phyloP scores from a whole-genome alignment of 768 basidiomycete genomes.

The Pulveroboletus sp. region DNA sequence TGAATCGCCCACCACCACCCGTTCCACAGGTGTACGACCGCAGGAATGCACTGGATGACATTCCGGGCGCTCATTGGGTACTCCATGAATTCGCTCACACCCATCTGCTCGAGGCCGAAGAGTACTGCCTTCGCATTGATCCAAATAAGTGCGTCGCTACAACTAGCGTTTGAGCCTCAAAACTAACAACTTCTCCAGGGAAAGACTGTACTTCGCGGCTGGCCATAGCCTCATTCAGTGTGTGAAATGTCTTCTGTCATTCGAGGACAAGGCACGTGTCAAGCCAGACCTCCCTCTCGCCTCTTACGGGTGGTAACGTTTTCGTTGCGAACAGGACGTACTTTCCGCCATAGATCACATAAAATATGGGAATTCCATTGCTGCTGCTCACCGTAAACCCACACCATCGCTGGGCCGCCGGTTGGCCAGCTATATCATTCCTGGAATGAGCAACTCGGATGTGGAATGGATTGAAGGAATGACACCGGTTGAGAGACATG shows the following conservation, averaged over 20 bases:
- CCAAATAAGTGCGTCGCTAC: constrained; percentile 26
- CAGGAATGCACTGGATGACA: constrained; percentile 51
- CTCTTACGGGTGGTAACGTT: background rate
- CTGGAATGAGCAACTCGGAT: constrained; percentile 49
- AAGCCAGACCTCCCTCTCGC: too few species aligned
- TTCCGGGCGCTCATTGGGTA: constrained; percentile 59
- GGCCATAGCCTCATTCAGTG: constrained; percentile 86
- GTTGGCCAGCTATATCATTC: constrained; percentile 57
- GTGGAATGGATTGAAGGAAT: constrained; percentile 65
- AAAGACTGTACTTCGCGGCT: constrained; percentile 79
- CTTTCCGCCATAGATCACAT: constrained; percentile 71
- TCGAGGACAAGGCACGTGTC: constrained; percentile 69
- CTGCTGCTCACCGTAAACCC: constrained; percentile 72
- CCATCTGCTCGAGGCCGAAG: constrained; percentile 84
- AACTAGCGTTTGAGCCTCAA: background rate
- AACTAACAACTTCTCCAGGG: constrained; percentile 36
- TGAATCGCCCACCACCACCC: constrained; percentile 20
- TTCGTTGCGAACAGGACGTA: constrained; percentile 52
- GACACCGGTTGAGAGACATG: constrained; percentile 79
- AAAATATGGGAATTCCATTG: constrained; percentile 68
- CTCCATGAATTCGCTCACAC: constrained; percentile 76
- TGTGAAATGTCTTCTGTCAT: constrained; percentile 91
- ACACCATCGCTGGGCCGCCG: constrained; percentile 61
- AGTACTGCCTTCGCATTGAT: constrained; percentile 52
- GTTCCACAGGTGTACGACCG: constrained; percentile 45